Evolutionary conservation across 768 basidiomycete genomes (phyloP), one percentile per base, ranked within the genome.

Genomic region (Artomyces pyxidatus): DNA sequence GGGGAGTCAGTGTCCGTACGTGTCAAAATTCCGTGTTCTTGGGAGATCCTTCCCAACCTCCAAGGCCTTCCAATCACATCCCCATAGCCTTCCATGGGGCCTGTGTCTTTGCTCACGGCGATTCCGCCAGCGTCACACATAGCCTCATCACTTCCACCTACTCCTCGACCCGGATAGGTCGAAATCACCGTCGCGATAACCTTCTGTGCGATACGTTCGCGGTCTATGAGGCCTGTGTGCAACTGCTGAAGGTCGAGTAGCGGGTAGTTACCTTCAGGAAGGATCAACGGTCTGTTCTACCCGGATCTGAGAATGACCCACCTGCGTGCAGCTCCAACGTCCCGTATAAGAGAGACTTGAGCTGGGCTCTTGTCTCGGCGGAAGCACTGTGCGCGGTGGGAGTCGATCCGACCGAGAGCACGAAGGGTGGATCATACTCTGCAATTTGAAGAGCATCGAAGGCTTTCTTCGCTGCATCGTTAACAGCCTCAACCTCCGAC

Each of bases 61-160:
- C 85, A 87, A 6, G 72, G 65, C 59, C 72, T 76, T 9, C 80
- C 81, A 32, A 88, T 63, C 3, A 90, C 76, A 28, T 85, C 78
- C 4, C 91, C 89, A 59, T 74, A 89, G 4, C 78, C 81, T 8
- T 76, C 76, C 23, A 75, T 80, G 3, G 79, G 83, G 0, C 90
- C 91, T 1, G 73, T 82, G 63, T 92, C 91, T 65, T 90, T 91
- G 63, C 86, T 89, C 70, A 94, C 85, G 3, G 88, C 89, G 52
- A 91, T 79, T 2, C 78, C 87, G 6, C 89, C 91, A 7, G 84
- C 85, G 64, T 95, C 89, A 48, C 81, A 81, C 69, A 91, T 67
- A 3, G 85, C 86, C 62, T 90, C 86, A 59, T 88, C 85, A 42
- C 67, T 62, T 2, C 80, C 83, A 32, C 71, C 67, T 21, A 61